Evolutionary conservation across 148 eudicot genomes (phyloP).

Genomic region (Hydrangea macrophylla): DNA sequence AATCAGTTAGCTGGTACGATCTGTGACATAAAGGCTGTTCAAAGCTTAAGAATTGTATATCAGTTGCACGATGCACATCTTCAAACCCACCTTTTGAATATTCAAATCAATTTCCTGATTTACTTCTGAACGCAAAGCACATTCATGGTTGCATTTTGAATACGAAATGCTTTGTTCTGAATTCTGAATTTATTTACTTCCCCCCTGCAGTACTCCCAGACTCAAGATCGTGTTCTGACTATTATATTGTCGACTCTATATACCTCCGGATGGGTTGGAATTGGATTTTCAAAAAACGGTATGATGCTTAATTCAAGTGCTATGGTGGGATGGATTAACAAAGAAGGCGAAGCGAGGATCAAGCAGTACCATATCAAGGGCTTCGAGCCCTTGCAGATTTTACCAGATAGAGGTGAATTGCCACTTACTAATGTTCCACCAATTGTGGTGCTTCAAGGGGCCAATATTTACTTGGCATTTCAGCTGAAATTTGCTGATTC

Average conservation of each 20-base stretch:
- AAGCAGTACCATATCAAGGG: conserved; percentile 66
- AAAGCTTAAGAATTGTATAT: not conserved
- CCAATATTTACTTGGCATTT: conserved; percentile 71
- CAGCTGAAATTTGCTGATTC: conserved; percentile 59
- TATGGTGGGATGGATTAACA: conserved; percentile 87
- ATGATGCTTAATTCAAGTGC: conserved; percentile 87
- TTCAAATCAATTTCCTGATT: no score
- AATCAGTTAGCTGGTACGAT: no score
- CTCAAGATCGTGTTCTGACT: conserved; percentile 62
- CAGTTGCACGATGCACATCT: not conserved
- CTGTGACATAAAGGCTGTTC: no score
- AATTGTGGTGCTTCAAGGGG: conserved; percentile 60
- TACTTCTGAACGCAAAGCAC: no score
- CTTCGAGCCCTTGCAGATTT: conserved; percentile 42
- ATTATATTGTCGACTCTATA: conserved; percentile 72
- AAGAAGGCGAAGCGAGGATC: conserved; percentile 60
- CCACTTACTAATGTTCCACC: conserved; percentile 70
- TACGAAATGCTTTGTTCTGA: no score
- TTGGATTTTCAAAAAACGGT: conserved; percentile 86
- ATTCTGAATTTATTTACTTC: not conserved
- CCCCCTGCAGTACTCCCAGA: conserved; percentile 67
- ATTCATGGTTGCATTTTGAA: no score
- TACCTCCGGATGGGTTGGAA: conserved; percentile 94
- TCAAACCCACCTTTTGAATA: no score
- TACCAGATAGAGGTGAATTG: conserved; percentile 69